phyloP scores from a whole-genome alignment of 148 eudicot species.

The Rhododendron vialii region DNA sequence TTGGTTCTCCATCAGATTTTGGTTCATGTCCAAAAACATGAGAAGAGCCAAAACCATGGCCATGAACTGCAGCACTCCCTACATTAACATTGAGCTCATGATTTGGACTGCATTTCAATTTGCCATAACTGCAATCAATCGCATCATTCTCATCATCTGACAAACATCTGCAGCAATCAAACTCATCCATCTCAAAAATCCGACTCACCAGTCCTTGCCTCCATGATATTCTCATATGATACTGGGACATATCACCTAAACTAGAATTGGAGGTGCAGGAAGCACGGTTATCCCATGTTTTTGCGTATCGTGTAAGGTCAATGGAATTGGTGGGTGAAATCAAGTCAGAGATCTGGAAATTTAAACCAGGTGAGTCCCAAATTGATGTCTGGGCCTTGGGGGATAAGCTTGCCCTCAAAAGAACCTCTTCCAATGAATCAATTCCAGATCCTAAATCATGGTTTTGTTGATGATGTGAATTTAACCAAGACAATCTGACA shows the following conservation, averaged over 20 bases:
- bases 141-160: constrained; percentile 64
- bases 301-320: constrained; percentile 15
- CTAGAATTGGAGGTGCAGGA: constrained; percentile 33
- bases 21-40: constrained; percentile 20
- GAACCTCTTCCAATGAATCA: constrained; percentile 36
- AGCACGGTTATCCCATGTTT: constrained; percentile 20
- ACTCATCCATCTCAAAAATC: constrained; percentile 55
- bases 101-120: constrained; percentile 8
- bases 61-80: constrained; percentile 8
- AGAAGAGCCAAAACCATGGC: constrained; percentile 17
- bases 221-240: constrained; percentile 60
- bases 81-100: constrained; percentile 9
- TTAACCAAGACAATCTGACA: constrained; percentile 25
- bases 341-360: constrained; percentile 34
- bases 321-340: constrained; percentile 28
- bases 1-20: constrained; percentile 10
- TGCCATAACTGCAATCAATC: not conserved
- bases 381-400: constrained; percentile 29
- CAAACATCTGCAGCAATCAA: constrained; percentile 60
- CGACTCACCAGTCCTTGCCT: constrained; percentile 51
- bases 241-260: constrained; percentile 26
- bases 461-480: constrained; percentile 23
- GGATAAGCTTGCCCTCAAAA: constrained; percentile 36
- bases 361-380: constrained; percentile 27
- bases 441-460: constrained; percentile 38